Evolutionary conservation across 371 early-diverging fungal species (phyloP).

Genomic region (Vairimorpha necatrix): DNA sequence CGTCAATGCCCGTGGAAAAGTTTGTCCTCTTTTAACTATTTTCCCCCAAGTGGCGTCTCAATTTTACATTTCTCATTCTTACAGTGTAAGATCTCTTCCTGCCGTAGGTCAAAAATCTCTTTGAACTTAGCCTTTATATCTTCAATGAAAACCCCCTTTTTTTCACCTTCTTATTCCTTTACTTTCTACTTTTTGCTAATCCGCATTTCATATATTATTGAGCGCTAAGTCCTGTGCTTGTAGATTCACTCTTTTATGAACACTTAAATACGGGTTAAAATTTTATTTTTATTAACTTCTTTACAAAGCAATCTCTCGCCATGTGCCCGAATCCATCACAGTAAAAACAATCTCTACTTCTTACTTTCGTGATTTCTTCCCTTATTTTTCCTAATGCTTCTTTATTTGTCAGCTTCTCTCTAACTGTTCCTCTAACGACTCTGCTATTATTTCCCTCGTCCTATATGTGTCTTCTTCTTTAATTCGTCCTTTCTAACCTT

Average conservation of each 20-base stretch:
- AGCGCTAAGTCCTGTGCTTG: no score
- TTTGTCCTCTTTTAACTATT: background rate
- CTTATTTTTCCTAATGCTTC: no score
- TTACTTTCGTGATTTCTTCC: no score
- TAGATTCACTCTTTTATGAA: background rate
- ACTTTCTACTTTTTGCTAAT: background rate
- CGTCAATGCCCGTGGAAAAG: background rate
- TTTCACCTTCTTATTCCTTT: background rate
- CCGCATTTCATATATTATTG: background rate
- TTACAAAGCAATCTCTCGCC: background rate
- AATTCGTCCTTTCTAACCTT: no score
- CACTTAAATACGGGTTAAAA: background rate
- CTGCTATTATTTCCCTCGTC: no score
- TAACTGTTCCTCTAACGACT: no score
- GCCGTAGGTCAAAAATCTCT: background rate
- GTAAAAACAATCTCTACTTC: conserved; percentile 18
- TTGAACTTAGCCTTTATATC: background rate
- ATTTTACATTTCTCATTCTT: conserved; percentile 1
- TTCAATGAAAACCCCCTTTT: background rate
- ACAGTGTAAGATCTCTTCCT: background rate
- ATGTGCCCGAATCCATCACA: conserved; percentile 7
- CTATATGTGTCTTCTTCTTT: no score
- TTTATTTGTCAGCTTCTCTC: no score
- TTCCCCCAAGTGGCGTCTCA: background rate
- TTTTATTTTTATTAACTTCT: background rate